Percentiles rank a stretch among this genome's conserved stretches.
phyloP scores from a whole-genome alignment of 805 yeast species.

The Candida ficus region DNA sequence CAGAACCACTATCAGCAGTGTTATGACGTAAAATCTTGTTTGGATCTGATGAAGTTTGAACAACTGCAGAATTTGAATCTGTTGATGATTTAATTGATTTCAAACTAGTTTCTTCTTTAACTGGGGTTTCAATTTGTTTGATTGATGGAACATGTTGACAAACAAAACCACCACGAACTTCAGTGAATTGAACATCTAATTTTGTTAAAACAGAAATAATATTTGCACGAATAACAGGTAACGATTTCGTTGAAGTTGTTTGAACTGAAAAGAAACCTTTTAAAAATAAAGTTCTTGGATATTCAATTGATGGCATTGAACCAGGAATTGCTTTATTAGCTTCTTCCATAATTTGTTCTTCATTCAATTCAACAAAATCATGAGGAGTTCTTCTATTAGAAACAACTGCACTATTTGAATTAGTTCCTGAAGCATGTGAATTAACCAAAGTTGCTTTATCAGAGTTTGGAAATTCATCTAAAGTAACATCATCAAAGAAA shows the following conservation, averaged over 20 bases:
- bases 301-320: slow-evolving; percentile 90
- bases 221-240: slow-evolving; percentile 82
- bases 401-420: background rate
- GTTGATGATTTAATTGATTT: slow-evolving; percentile 13
- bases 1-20: slow-evolving; percentile 10
- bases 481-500: slow-evolving; percentile 46
- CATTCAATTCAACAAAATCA: slow-evolving; percentile 31
- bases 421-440: slow-evolving; percentile 14
- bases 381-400: slow-evolving; percentile 5
- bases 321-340: slow-evolving; percentile 62
- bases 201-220: slow-evolving; percentile 71
- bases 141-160: slow-evolving; percentile 64
- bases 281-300: slow-evolving; percentile 83
- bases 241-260: slow-evolving; percentile 88
- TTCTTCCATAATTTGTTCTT: slow-evolving; percentile 41
- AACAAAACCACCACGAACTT: slow-evolving; percentile 90
- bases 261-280: slow-evolving; percentile 94
- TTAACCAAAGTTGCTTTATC: slow-evolving; percentile 17
- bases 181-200: slow-evolving; percentile 76
- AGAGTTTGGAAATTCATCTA: slow-evolving; percentile 43
- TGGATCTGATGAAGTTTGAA: slow-evolving; percentile 3
- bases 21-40: slow-evolving; percentile 7
- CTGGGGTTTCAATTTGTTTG: slow-evolving; percentile 4
- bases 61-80: slow-evolving; percentile 12
- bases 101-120: slow-evolving; percentile 5